These are phyloP conservation scores for Apiosordaria backusii DNA, from an alignment of 495 filamentous ascomycete genomes.

Conservation along the genomic window DNA sequence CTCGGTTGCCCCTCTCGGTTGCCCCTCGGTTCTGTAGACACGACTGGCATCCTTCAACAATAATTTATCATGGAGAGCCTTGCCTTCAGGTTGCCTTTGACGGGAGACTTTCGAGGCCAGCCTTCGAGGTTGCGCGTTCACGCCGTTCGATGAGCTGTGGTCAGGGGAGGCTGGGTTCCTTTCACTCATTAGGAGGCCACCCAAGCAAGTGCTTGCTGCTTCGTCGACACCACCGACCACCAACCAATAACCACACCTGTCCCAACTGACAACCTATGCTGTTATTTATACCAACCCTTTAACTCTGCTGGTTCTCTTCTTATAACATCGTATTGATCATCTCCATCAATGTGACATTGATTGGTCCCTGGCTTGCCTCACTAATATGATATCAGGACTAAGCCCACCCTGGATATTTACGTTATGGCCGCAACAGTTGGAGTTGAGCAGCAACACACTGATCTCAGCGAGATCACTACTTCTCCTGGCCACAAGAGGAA, in stretches of 20 bases:
- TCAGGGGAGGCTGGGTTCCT: background rate
- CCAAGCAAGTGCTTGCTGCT: background rate
- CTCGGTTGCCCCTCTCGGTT: background rate
- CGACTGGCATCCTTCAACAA: background rate
- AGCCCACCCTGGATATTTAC: constrained; percentile 17
- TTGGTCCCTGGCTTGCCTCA: background rate
- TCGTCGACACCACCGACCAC: background rate
- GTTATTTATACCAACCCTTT: background rate
- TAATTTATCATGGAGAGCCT: background rate
- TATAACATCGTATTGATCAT: background rate
- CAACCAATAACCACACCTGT: background rate
- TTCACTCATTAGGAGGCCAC: background rate
- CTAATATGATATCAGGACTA: constrained; percentile 13
- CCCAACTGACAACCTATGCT: background rate
- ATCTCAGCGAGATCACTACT: constrained; percentile 26
- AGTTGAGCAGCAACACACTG: constrained; percentile 35
- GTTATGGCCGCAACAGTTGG: constrained; percentile 45
- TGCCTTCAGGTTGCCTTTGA: background rate
- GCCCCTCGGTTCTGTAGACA: background rate
- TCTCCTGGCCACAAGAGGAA: constrained; percentile 47
- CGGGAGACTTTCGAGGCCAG: background rate
- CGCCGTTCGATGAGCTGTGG: background rate
- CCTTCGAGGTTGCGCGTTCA: background rate
- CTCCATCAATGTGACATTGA: background rate
- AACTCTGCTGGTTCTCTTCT: background rate